These are phyloP conservation scores for Thymus quinquecostatus DNA, from an alignment of 257 asterid species.

Conservation along the genomic window DNA sequence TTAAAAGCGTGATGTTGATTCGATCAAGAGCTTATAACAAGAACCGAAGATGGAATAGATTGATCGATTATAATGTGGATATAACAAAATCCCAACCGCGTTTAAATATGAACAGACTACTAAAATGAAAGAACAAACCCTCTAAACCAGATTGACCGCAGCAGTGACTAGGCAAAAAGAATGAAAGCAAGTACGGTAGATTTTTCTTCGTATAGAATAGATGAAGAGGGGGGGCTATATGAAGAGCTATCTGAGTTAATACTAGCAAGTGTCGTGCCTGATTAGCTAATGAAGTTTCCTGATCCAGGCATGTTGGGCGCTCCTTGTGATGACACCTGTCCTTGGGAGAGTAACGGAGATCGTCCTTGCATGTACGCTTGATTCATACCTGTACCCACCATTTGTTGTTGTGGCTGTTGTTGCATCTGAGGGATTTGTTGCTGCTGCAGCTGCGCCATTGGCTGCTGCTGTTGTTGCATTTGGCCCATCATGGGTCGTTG, in stretches of 20 bases:
- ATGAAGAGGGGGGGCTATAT: not conserved
- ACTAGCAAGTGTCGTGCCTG: not conserved
- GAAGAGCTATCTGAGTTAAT: conserved; percentile 3
- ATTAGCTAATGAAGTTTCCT: conserved; percentile 65
- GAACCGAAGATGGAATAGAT: too few species aligned
- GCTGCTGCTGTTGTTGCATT: conserved; percentile 47
- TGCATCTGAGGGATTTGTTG: conserved; percentile 48
- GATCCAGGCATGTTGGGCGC: conserved; percentile 56
- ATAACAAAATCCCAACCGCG: not conserved
- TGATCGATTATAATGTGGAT: not conserved
- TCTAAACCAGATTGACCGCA: not conserved
- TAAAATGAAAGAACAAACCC: not conserved
- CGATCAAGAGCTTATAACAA: too few species aligned
- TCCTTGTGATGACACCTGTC: conserved; percentile 82
- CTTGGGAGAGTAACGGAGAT: conserved; percentile 70
- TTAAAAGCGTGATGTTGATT: conserved; percentile 5
- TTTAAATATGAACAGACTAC: not conserved
- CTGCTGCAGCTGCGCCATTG: conserved; percentile 47
- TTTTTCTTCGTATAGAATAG: not conserved
- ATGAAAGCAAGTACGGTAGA: not conserved
- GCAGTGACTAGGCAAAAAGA: not conserved
- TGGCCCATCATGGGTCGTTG: conserved; percentile 27
- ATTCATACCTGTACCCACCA: conserved; percentile 63
- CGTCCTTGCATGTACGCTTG: conserved; percentile 78
- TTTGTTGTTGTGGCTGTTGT: conserved; percentile 54